Conservation (phyloP, 1,284 basidiomycete species). For the Ceratobasidium sp. region DNA sequence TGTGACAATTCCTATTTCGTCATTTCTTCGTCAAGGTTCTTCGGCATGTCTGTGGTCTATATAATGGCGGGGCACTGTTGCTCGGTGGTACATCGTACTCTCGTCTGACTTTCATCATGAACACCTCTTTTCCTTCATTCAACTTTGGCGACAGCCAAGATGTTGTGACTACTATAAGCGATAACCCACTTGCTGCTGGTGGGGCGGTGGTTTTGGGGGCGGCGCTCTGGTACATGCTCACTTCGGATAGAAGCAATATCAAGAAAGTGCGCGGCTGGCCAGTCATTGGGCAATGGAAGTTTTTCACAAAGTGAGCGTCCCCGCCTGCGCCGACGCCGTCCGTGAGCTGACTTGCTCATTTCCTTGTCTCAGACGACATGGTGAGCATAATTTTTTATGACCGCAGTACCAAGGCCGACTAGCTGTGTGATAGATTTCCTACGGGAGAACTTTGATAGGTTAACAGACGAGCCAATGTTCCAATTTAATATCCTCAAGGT, state of each 20-base stretch:
- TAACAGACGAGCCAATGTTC: constrained; percentile 1
- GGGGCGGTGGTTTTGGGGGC: background rate
- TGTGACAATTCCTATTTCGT: too few species aligned
- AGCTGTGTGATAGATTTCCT: constrained; percentile 2
- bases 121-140: background rate
- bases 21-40: too few species aligned
- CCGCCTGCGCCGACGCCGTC: too few species aligned
- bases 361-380: constrained; percentile 13
- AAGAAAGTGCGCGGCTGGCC: constrained; percentile 7
- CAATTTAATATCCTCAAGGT: constrained; percentile 21
- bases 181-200: background rate
- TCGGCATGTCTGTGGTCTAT: too few species aligned
- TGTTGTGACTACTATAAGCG: background rate
- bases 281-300: constrained; percentile 16
- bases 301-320: constrained; percentile 18
- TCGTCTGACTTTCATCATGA: background rate
- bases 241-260: background rate
- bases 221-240: constrained; percentile 21
- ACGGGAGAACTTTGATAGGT: background rate
- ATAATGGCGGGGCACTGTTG: too few species aligned
- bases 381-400: background rate
- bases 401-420: background rate
- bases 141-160: background rate
- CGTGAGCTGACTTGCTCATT: background rate
- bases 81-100: too few species aligned